phyloP scores from a whole-genome alignment of 768 basidiomycete species.

The Fibroporia radiculosa region DNA sequence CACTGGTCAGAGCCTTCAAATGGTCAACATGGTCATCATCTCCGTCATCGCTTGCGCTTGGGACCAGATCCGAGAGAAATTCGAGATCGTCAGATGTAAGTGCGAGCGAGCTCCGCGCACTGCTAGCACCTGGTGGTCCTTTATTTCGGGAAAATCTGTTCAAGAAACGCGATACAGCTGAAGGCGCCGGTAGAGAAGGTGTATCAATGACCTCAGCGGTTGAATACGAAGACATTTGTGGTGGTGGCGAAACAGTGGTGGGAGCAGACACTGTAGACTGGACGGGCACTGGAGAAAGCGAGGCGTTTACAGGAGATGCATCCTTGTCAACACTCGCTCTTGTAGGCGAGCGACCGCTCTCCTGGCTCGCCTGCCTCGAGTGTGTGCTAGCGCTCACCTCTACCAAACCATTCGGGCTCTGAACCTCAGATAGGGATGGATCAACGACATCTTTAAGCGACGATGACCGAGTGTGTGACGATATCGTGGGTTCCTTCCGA shows the following conservation, averaged over 20 bases:
- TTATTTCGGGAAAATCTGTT: slow-evolving; percentile 60
- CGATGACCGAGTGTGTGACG: slow-evolving; percentile 6
- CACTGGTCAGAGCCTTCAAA: slow-evolving; percentile 23
- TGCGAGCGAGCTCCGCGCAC: slow-evolving; percentile 48
- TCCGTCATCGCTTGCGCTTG: slow-evolving; percentile 39
- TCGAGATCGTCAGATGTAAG: slow-evolving; percentile 78
- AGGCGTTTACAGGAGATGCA: neutral
- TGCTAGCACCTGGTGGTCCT: slow-evolving; percentile 27
- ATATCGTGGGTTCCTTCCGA: slow-evolving; percentile 30
- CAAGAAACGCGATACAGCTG: slow-evolving; percentile 80
- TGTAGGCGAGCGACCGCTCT: slow-evolving; percentile 10
- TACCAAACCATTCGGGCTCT: slow-evolving; percentile 8
- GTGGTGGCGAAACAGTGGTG: slow-evolving; percentile 16
- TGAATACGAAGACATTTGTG: slow-evolving; percentile 11
- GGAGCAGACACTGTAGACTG: slow-evolving; percentile 8
- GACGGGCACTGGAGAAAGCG: slow-evolving; percentile 5
- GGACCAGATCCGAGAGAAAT: slow-evolving; percentile 65
- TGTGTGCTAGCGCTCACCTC: slow-evolving; percentile 5
- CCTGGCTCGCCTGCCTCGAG: slow-evolving; percentile 13
- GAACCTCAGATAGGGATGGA: slow-evolving; percentile 1
- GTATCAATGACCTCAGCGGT: no score
- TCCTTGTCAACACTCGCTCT: slow-evolving; percentile 3
- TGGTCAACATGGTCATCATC: slow-evolving; percentile 26
- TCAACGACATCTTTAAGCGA: neutral
- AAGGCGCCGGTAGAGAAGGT: slow-evolving; percentile 29